Evolutionary conservation across 768 basidiomycete species (phyloP), one percentile per base, ranked within the genome.

Genomic region (Leucocoprinus sp.): DNA sequence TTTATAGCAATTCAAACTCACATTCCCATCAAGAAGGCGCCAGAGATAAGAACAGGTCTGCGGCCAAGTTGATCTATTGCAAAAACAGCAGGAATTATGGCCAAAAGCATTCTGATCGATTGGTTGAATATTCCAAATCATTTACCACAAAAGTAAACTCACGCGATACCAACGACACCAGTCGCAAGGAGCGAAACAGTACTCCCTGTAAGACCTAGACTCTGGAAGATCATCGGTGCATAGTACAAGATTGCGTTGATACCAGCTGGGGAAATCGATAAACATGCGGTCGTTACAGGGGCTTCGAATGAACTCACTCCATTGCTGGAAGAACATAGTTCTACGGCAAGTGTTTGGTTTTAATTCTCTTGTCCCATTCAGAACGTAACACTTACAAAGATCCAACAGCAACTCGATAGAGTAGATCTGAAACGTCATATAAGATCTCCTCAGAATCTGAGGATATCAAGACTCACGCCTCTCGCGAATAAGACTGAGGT

Each of bases 301-400:
- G 12, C 18, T 17, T 15, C 14, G 14, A 24, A 5, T 6, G 14
- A 4, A 58, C 63, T 47, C 48, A 59, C 83, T 85, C 83, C 84
- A 87, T 62, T 87, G 84, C 57, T 87, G 85, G 69, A 84, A 87
- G 66, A 80, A 82, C 84, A 82, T 90, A 33, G 67, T 78, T 50
- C 75, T 76, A 42, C 18, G 36, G 14, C 11, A 2, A 21, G 17
- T n/a, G n/a, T n/a, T n/a, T n/a, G n/a, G n/a, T n/a, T n/a, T n/a
- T n/a, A n/a, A n/a, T n/a, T n/a, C n/a, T n/a, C n/a, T 18, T 22
- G 5, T 6, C 21, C 19, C 41, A 31, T 24, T 17, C 17, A 21
- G n/a, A 17, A 29, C 28, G 37, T 34, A 29, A 39, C 11, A 58
- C 70, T 54, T 46, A 73, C 70, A 80, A 56, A 37, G 78, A 73